Percentiles rank a stretch among this genome's conserved stretches.
Conservation (phyloP, 768 basidiomycete genomes). For the Pulveroboletus sp. region DNA sequence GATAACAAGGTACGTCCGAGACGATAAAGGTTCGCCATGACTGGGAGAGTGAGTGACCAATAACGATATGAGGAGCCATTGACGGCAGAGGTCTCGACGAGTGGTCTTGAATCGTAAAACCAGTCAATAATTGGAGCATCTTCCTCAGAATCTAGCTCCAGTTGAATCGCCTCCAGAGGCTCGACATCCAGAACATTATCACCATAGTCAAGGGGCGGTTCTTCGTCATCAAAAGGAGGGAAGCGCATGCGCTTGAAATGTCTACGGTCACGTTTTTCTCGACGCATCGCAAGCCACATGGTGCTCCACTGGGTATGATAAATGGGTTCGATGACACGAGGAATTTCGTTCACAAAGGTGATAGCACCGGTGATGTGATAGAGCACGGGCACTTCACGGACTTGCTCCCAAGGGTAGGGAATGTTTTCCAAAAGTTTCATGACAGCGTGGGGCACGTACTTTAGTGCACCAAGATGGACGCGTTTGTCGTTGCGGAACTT, state of each 20-base stretch:
- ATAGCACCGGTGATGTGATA: slow-evolving; percentile 99
- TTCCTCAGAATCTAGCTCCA: slow-evolving; percentile 91
- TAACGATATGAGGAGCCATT: slow-evolving; percentile 92
- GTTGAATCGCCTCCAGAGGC: slow-evolving; percentile 94
- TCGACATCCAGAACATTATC: slow-evolving; percentile 99
- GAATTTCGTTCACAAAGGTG: slow-evolving; percentile 98
- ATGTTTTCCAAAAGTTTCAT: slow-evolving; percentile 99
- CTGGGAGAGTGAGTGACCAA: slow-evolving; percentile 88
- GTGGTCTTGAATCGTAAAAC: slow-evolving; percentile 98
- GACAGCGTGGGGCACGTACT: slow-evolving; percentile 98
- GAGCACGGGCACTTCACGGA: slow-evolving; percentile 95
- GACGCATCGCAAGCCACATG: slow-evolving; percentile 99
- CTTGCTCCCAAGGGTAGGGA: slow-evolving; percentile 98
- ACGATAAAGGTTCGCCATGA: slow-evolving; percentile 96
- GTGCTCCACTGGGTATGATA: slow-evolving; percentile 99
- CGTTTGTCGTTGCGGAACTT: slow-evolving; percentile 99
- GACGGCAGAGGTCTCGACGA: slow-evolving; percentile 83
- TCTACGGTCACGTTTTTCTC: slow-evolving; percentile 96
- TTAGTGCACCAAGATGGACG: slow-evolving; percentile 95
- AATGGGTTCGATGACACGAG: slow-evolving; percentile 92
- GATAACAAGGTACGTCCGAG: slow-evolving; percentile 91
- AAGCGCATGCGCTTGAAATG: slow-evolving; percentile 99
- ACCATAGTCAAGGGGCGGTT: slow-evolving; percentile 97
- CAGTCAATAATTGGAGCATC: slow-evolving; percentile 90
- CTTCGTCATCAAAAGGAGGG: slow-evolving; percentile 98